A percentile compares a stretch with the other conserved stretches of the same genome.
Evolutionary conservation across 129 eudicot genomes (phyloP).

Genomic region (Ambrosia trifida): DNA sequence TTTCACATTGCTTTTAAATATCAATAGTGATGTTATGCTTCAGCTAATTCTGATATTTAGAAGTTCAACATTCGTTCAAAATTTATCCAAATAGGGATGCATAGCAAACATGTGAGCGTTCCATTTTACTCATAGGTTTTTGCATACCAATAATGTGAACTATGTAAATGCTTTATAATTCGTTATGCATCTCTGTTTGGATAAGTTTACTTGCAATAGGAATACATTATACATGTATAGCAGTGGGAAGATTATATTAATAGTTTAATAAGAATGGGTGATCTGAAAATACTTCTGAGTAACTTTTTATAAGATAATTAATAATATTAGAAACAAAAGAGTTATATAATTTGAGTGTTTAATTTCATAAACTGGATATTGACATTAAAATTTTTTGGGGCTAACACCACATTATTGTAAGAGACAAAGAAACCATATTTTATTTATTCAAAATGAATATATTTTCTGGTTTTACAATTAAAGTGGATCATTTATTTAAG

Average conservation of each 20-base stretch:
- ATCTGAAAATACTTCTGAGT: not conserved
- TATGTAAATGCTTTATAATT: not conserved
- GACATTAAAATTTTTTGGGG: not conserved
- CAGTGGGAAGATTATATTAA: not conserved
- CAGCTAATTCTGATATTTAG: conserved; percentile 8
- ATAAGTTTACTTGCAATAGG: not conserved
- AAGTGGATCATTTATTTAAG: not conserved
- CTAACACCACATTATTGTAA: not conserved
- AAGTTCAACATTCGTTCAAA: not conserved
- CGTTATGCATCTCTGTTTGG: not conserved
- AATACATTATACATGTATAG: not conserved
- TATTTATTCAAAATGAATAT: not conserved
- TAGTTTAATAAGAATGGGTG: not conserved
- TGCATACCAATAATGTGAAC: not conserved
- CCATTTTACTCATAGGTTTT: not conserved
- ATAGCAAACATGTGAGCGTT: not conserved
- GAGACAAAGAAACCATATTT: not conserved
- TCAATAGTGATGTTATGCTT: conserved; percentile 19
- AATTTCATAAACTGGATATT: not conserved
- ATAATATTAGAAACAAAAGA: not conserved
- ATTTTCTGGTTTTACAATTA: not conserved
- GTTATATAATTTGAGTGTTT: not conserved
- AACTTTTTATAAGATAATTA: not conserved
- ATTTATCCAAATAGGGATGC: not conserved
- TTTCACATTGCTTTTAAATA: not conserved